Base-by-base conservation (phyloP, 352 stramenopile species). In the Phytophthora aleatoria region DNA sequence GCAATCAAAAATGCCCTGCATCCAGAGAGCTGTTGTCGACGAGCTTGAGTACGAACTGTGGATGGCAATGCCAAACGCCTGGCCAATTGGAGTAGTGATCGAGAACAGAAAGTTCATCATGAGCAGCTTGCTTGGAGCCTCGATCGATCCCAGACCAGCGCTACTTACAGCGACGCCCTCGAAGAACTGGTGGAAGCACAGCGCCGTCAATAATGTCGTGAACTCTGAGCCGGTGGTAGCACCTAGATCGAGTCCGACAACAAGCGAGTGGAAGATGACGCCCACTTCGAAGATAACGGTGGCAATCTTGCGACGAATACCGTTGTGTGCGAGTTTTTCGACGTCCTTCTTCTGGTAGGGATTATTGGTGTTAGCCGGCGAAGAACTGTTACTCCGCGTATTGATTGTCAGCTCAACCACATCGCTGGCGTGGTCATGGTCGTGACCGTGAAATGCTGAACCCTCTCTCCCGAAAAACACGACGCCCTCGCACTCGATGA, bases 181-280 rank as follows among this genome's bases (percentile, higher is more conserved):
- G 58, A 91, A 91, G 61, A 93, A 90, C 66, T 91, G 84, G 59
- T 91, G 81, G 67, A 93, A 89, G 61, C 77, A 81, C 38, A 93
- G 67, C 9, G 81, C 84, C 2, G 64, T 77, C 11, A 93, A 66
- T 28, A 91, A 70, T 33, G 77, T 83, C 62, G 74, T 77, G 73
- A 90, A 91, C 16, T 81, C 68, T 3, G 66, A 57, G n/a, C 73
- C 73, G 1, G 58, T 56, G 10, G 80, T 77, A 16, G 91, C 77
- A 10, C 79, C 80, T 11, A 93, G 61, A 49, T 89, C 74, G 9
- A 91, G 45, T 30, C 82, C 84, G 11, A 93, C 77, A 42, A 93
- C 79, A 35, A 93, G 69, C n/a, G 77, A 90, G 69, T 91, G 82
- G 56, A 89, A 84, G 47, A 87, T 58, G 31, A 90, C 76, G 10